phyloP scores from a whole-genome alignment of 1,284 basidiomycete species.

The Cutaneotrichosporon spelunceum region DNA sequence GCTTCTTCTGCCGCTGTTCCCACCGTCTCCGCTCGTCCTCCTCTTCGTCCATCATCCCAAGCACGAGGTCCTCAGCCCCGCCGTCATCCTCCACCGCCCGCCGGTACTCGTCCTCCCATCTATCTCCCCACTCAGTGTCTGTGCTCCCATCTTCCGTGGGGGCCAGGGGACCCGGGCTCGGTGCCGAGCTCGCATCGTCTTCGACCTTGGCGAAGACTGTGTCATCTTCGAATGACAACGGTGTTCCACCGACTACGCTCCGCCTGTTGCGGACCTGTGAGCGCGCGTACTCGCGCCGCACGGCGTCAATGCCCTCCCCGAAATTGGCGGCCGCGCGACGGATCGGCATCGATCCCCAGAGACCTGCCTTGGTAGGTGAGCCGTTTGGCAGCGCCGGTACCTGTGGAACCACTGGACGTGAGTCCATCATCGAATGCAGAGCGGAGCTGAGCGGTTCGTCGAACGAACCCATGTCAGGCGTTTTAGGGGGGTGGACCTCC shows the following conservation, averaged over 20 bases:
- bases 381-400: conserved; percentile 78
- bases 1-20: conserved; percentile 18
- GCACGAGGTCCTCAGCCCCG: conserved; percentile 47
- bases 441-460: conserved; percentile 73
- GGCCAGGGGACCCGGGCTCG: conserved; percentile 29
- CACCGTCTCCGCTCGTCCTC: conserved; percentile 44
- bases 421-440: conserved; percentile 62
- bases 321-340: conserved; percentile 40
- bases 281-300: conserved; percentile 41
- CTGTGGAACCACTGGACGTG: conserved; percentile 54
- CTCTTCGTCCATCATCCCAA: conserved; percentile 51
- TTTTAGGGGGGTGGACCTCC: conserved; percentile 56
- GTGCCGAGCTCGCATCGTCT: conserved; percentile 32
- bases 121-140: neutral
- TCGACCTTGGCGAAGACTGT: conserved; percentile 31
- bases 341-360: conserved; percentile 44
- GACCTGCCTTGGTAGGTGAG: conserved; percentile 32
- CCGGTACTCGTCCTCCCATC: conserved; percentile 49
- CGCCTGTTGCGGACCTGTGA: conserved; percentile 25
- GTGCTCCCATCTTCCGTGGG: conserved; percentile 23
- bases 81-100: conserved; percentile 49
- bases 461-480: conserved; percentile 56
- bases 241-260: conserved; percentile 22
- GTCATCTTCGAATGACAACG: conserved; percentile 47
- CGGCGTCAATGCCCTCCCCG: conserved; percentile 42